Evolutionary conservation across 2,329 filamentous ascomycete genomes (phyloP), one percentile per base, ranked within the genome.

Genomic region (Ceratocystis cacaofunesta): DNA sequence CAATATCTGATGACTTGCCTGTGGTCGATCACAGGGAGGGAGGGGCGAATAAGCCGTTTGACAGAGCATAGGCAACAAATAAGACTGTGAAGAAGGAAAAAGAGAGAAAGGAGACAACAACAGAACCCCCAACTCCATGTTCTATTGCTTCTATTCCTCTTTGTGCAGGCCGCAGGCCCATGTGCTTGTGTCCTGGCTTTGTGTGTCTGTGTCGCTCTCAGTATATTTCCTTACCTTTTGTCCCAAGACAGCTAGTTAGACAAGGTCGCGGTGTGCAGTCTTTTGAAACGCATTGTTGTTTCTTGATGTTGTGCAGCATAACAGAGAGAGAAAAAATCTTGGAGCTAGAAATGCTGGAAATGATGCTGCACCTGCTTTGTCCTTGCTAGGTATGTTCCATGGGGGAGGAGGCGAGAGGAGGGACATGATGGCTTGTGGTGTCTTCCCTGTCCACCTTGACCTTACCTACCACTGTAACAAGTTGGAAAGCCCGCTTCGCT

Each of bases 231-330:
- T 41, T 58, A 4, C 17, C 32, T 25, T n/a, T 25, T 32, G 52
- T 32, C 52, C 28, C 52, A 58, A 58, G 52, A 58, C 52, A 58
- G 28, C 52, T 22, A 17, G 52, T 58, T 25, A 32, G 52, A 58
- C 52, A 58, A 58, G 15, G n/a, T 30, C 52, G 28, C 30, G 28
- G 52, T 25, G 52, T 58, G 25, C 12, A 30, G 52, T 58, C 52
- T 58, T n/a, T 58, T 58, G 52, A 58, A 58, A 58, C 52, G 25
- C n/a, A 30, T 32, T 58, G 28, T 30, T 58, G 52, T 30, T 58
- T 58, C 25, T 58, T 17, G 17, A 58, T 32, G 52, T 58, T 8
- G 28, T 58, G 52, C 28, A 58, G 52, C 52, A 58, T 58, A n/a
- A 58, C 17, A 7, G 28, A 17, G 28, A 5, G 10, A 30, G 28